phyloP scores from a whole-genome alignment of 1,284 basidiomycete species.

The Ceratobasidium sp. region DNA sequence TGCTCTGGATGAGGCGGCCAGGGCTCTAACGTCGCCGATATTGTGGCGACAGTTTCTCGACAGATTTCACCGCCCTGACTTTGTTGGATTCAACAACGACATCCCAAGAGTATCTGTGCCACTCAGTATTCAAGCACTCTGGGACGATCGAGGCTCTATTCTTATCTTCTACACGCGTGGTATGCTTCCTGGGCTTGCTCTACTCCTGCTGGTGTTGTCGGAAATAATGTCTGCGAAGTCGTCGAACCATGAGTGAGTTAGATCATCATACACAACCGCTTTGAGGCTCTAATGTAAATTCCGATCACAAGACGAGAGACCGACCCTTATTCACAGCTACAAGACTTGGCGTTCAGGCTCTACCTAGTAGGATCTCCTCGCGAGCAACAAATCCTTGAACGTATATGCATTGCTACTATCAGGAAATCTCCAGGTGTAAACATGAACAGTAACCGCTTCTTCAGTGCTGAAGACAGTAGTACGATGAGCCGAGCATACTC shows the following conservation, averaged over 20 bases:
- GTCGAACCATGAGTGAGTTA: neutral
- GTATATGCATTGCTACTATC: neutral
- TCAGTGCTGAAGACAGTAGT: neutral
- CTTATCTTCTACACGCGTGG: neutral
- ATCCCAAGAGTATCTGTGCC: neutral
- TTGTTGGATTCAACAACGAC: neutral
- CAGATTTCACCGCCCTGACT: neutral
- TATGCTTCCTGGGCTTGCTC: neutral
- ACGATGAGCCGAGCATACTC: neutral
- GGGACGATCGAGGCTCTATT: neutral
- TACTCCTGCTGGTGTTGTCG: neutral
- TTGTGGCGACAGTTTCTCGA: neutral
- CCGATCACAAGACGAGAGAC: neutral
- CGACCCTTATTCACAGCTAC: neutral
- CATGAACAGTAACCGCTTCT: neutral
- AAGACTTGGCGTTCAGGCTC: neutral
- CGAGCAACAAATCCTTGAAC: neutral
- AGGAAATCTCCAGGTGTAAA: neutral
- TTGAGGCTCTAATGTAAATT: neutral
- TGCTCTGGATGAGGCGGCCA: neutral
- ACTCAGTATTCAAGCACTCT: neutral
- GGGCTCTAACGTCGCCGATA: neutral
- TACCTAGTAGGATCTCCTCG: neutral
- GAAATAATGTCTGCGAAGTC: neutral
- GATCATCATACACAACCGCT: neutral